Base-by-base conservation (phyloP, 495 filamentous ascomycete genomes). In the Penicillium paradoxum region DNA sequence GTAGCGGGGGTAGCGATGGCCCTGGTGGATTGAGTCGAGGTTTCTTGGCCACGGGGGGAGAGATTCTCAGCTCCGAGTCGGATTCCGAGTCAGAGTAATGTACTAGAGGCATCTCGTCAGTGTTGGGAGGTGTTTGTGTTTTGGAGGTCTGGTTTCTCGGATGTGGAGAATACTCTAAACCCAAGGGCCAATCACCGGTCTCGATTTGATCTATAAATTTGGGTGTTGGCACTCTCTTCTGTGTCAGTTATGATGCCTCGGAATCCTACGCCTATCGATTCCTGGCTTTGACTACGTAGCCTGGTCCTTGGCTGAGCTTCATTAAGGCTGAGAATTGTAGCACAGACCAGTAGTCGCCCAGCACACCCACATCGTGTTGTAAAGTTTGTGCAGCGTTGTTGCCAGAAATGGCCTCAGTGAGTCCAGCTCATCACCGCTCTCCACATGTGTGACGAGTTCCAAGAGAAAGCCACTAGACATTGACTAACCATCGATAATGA, bases 1-100 rank as follows among this genome's bases (percentile, higher is more conserved):
- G 90, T 11, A 97, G 75, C 4, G 91, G 87, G n/a, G 93, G 93
- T 0, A 96, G 81, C 0, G 71, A 56, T n/a, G 64, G 45, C 17
- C 36, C 25, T 14, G 62, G 39, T 0, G 33, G 39, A 43, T 59
- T 39, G 34, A 33, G 59, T 11, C 63, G 48, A n/a, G 52, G 34
- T 52, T 64, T 68, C 49, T 65, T 70, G 39, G 56, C 39, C 39
- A 65, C 66, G 27, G 53, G 58, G 19, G 51, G 61, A 32, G 60
- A 52, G 7, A 58, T 25, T 32, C 67, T 53, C 14, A 51, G 49
- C 43, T 78, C 78, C 17, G 76, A 66, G 17, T 82, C 78, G 11
- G 76, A 70, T 19, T 80, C 79, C n/a, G 84, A 87, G 52, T 86
- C 85, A n/a, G 83, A 70, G 64, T 91, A 92, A 60, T 89, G 81